phyloP scores from a whole-genome alignment of 768 basidiomycete species.

The Lactarius trivialis region DNA sequence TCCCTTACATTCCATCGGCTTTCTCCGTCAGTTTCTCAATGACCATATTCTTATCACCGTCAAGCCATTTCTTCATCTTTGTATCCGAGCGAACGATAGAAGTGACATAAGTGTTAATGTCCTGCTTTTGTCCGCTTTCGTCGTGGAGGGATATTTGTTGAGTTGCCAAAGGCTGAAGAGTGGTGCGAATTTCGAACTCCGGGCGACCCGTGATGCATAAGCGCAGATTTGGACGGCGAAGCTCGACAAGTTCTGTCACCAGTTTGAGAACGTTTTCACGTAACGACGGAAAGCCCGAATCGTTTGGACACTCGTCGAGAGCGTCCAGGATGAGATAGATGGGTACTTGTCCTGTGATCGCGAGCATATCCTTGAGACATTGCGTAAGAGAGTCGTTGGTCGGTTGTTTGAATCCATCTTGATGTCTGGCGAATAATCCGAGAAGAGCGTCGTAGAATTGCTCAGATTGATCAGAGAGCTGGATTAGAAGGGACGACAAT shows the following conservation, averaged over 20 bases:
- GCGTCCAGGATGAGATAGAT: neutral
- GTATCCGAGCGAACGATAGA: neutral
- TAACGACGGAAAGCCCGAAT: neutral
- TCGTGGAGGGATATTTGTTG: neutral
- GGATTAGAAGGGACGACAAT: neutral
- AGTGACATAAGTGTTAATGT: neutral
- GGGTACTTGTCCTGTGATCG: neutral
- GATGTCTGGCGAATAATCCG: neutral
- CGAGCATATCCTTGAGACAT: neutral
- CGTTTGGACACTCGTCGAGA: conserved; percentile 2
- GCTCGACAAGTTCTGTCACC: neutral
- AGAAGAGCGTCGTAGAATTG: neutral
- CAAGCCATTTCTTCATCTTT: neutral
- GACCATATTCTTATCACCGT: neutral
- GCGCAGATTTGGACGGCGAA: neutral
- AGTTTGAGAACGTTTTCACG: neutral
- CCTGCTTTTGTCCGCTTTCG: neutral
- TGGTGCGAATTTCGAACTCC: neutral
- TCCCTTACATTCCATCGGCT: neutral
- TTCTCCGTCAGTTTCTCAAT: neutral
- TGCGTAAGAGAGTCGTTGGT: neutral
- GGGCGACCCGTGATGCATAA: neutral
- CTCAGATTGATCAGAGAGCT: neutral
- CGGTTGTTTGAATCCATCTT: neutral
- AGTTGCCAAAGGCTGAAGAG: neutral